Conservation (phyloP, 257 asterid species). For the Ajuga chamaepitys region DNA sequence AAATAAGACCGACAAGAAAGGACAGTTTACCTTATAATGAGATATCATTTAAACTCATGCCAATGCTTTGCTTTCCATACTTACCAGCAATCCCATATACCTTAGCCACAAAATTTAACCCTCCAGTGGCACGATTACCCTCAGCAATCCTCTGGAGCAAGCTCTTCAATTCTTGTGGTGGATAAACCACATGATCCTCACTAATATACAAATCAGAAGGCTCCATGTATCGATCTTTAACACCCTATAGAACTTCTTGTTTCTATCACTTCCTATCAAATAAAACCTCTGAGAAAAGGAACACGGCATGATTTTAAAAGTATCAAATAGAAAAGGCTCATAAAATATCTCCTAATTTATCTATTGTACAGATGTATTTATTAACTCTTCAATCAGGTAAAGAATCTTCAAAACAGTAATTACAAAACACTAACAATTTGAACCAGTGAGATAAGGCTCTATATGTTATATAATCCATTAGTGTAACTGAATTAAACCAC, state of each 20-base stretch:
- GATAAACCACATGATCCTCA: slow-evolving; percentile 95
- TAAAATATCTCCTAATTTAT: not conserved
- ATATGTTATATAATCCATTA: no score
- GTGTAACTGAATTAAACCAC: not conserved
- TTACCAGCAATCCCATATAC: slow-evolving; percentile 97
- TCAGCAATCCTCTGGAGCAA: slow-evolving; percentile 89
- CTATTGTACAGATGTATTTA: slow-evolving; percentile 4
- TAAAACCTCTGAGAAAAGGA: slow-evolving; percentile 65
- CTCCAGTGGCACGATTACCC: slow-evolving; percentile 98
- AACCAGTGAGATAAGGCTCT: not conserved
- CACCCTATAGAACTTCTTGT: slow-evolving; percentile 76
- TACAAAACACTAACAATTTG: not conserved
- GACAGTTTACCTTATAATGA: not conserved
- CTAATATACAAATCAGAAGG: slow-evolving; percentile 88
- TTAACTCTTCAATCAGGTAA: slow-evolving; percentile 9
- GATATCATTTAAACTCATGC: slow-evolving; percentile 9
- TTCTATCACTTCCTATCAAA: slow-evolving; percentile 93
- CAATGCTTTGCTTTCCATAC: slow-evolving; percentile 19
- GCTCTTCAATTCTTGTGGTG: slow-evolving; percentile 83
- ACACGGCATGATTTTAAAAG: not conserved
- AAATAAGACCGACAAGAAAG: not conserved
- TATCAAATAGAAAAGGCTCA: not conserved
- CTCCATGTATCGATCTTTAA: slow-evolving; percentile 95
- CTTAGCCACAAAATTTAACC: slow-evolving; percentile 80
- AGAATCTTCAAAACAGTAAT: not conserved